These are phyloP conservation scores for Metrosideros polymorpha DNA, from an alignment of 441 rosid genomes.

Conservation along the genomic window DNA sequence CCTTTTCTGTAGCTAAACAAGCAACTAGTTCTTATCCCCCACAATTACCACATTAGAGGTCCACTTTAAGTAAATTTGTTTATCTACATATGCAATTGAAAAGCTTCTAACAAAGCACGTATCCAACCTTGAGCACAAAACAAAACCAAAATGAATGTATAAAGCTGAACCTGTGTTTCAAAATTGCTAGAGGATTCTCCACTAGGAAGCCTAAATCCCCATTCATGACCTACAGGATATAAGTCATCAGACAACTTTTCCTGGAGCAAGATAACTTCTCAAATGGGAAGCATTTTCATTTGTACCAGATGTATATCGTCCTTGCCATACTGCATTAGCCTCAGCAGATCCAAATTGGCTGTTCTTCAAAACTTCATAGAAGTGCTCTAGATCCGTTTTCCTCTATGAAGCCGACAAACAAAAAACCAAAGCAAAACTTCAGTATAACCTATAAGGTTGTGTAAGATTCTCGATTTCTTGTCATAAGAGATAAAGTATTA, in stretches of 20 bases:
- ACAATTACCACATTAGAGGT: background rate
- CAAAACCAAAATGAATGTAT: background rate
- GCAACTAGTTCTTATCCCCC: background rate
- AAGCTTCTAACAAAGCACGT: background rate
- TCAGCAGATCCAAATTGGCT: conserved; percentile 7
- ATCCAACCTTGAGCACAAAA: background rate
- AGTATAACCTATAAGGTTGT: background rate
- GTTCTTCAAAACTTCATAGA: conserved; percentile 17
- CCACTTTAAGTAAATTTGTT: background rate
- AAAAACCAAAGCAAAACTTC: background rate
- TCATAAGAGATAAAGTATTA: background rate
- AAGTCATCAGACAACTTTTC: background rate
- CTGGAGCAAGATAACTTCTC: background rate
- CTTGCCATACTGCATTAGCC: conserved; percentile 3
- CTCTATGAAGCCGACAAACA: conserved; percentile 25
- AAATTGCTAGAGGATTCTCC: conserved; percentile 28
- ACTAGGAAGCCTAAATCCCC: background rate
- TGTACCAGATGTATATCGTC: conserved; percentile 18
- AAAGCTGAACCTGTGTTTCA: conserved; percentile 41
- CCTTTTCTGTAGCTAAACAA: background rate
- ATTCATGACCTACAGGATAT: conserved; percentile 17
- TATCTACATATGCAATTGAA: background rate
- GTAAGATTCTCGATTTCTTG: background rate
- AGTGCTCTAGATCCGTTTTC: conserved; percentile 24
- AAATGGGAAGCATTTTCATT: background rate